A percentile compares a stretch with the other conserved stretches of the same genome.
These are phyloP conservation scores for Globisporangium echinulatum DNA, from an alignment of 352 stramenopile species.

Conservation along the genomic window DNA sequence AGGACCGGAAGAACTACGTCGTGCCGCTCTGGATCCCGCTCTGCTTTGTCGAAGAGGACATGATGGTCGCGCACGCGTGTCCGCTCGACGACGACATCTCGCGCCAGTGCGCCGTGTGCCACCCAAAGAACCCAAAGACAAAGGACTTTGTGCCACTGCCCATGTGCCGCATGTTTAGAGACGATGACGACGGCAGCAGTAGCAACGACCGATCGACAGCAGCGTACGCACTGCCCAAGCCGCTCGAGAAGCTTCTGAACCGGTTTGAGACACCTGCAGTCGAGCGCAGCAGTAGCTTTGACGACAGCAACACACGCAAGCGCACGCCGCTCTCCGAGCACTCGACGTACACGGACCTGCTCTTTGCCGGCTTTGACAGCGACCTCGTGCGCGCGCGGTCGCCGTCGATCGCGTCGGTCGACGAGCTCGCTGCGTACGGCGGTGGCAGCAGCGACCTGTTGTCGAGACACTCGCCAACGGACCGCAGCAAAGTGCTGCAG, in stretches of 20 bases:
- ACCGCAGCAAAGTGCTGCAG: slow-evolving; percentile 34
- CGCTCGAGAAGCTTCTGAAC: slow-evolving; percentile 52
- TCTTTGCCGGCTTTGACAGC: slow-evolving; percentile 50
- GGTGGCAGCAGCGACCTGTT: slow-evolving; percentile 13
- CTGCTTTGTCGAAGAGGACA: slow-evolving; percentile 80
- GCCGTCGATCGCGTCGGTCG: slow-evolving; percentile 44
- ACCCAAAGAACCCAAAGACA: slow-evolving; percentile 30
- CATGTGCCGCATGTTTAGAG: slow-evolving; percentile 72
- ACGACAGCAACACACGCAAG: slow-evolving; percentile 8
- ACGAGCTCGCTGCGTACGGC: slow-evolving; percentile 37
- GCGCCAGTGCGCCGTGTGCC: slow-evolving; percentile 52
- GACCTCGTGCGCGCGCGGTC: slow-evolving; percentile 59
- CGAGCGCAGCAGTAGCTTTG: too few relatives aligned
- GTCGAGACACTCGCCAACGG: slow-evolving; percentile 37
- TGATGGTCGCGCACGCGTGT: slow-evolving; percentile 65
- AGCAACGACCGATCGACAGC: slow-evolving; percentile 1
- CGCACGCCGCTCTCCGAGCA: slow-evolving; percentile 24
- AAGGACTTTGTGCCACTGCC: slow-evolving; percentile 67
- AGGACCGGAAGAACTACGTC: slow-evolving; percentile 63
- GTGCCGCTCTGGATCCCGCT: slow-evolving; percentile 76
- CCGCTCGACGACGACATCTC: slow-evolving; percentile 64
- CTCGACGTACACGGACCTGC: slow-evolving; percentile 43
- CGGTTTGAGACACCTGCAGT: slow-evolving; percentile 23
- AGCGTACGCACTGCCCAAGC: slow-evolving; percentile 45
- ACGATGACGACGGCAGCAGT: slow-evolving; percentile 16